Evolutionary conservation across 257 asterid genomes (phyloP).

Genomic region (Gentiana macrophylla): DNA sequence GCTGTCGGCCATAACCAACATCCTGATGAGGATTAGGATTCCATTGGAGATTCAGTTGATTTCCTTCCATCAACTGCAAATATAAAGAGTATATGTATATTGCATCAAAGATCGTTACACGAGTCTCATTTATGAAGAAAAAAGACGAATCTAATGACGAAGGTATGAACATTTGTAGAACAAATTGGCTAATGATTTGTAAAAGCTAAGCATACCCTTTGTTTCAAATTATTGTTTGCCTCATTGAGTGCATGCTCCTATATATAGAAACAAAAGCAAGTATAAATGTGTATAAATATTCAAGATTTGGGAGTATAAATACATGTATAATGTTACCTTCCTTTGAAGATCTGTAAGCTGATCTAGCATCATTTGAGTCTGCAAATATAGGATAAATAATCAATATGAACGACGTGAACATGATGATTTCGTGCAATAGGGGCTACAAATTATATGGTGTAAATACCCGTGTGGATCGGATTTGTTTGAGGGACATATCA

Average conservation of each 20-base stretch:
- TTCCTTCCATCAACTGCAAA: constrained; percentile 71
- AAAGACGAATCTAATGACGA: too few relatives aligned
- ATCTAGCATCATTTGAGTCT: constrained; percentile 97
- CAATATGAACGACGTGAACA: too few relatives aligned
- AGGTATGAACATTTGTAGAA: too few relatives aligned
- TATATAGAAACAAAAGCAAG: constrained; percentile 7
- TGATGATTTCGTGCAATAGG: too few relatives aligned
- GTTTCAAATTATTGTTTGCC: constrained; percentile 80
- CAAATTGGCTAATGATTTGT: too few relatives aligned
- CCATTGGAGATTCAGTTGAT: constrained; percentile 73
- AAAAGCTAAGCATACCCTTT: constrained; percentile 46
- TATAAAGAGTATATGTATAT: too few relatives aligned
- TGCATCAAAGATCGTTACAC: too few relatives aligned
- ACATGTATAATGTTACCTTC: constrained; percentile 35
- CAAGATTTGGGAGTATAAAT: background rate
- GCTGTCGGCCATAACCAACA: constrained; percentile 55
- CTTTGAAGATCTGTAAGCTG: constrained; percentile 82
- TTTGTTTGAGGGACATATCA: constrained; percentile 88
- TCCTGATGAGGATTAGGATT: constrained; percentile 62
- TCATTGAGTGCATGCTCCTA: constrained; percentile 93
- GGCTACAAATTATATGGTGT: too few relatives aligned
- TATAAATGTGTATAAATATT: too few relatives aligned
- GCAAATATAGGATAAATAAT: constrained; percentile 10
- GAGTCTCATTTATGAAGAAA: too few relatives aligned
- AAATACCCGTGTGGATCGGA: constrained; percentile 82